Evolutionary conservation across 768 basidiomycete species (phyloP).

Genomic region (Lactarius indigo): DNA sequence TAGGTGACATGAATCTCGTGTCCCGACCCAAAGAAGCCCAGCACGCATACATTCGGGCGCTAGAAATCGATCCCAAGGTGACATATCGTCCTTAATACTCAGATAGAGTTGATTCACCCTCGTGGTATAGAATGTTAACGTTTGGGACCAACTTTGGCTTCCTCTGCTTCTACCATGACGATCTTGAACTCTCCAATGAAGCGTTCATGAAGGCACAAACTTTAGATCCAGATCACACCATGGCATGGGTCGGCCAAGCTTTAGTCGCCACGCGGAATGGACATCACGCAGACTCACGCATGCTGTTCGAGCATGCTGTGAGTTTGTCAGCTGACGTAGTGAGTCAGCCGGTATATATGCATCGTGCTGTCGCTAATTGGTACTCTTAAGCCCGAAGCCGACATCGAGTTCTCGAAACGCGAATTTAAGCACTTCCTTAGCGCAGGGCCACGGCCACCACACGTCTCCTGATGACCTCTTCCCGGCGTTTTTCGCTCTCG

Average conservation of each 20-base stretch:
- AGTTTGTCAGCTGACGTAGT: conserved; percentile 56
- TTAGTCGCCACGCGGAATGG: conserved; percentile 60
- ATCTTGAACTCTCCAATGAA: conserved; percentile 80
- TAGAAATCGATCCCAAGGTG: conserved; percentile 85
- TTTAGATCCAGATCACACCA: conserved; percentile 83
- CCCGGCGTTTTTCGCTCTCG: conserved; percentile 77
- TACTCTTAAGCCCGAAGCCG: conserved; percentile 64
- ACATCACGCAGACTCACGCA: conserved; percentile 56
- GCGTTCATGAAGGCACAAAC: conserved; percentile 86
- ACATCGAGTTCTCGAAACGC: conserved; percentile 68
- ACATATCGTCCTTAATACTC: conserved; percentile 23
- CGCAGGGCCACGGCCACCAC: conserved; percentile 23
- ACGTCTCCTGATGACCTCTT: conserved; percentile 49
- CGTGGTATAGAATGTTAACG: conserved; percentile 52
- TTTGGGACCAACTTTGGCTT: conserved; percentile 92
- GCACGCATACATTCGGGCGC: conserved; percentile 85
- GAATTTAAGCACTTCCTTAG: conserved; percentile 45
- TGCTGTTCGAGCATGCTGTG: conserved; percentile 72
- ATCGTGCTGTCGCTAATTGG: conserved; percentile 20
- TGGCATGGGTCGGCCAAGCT: conserved; percentile 90
- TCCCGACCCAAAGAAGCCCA: conserved; percentile 73
- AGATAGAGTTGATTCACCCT: conserved; percentile 11
- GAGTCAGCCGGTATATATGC: conserved; percentile 29
- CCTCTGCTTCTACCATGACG: conserved; percentile 75
- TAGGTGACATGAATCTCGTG: conserved; percentile 71